A percentile compares a stretch with the other conserved stretches of the same genome.
Evolutionary conservation across 192 early-diverging fungal species (phyloP).

Genomic region (Mortierella claussenii): DNA sequence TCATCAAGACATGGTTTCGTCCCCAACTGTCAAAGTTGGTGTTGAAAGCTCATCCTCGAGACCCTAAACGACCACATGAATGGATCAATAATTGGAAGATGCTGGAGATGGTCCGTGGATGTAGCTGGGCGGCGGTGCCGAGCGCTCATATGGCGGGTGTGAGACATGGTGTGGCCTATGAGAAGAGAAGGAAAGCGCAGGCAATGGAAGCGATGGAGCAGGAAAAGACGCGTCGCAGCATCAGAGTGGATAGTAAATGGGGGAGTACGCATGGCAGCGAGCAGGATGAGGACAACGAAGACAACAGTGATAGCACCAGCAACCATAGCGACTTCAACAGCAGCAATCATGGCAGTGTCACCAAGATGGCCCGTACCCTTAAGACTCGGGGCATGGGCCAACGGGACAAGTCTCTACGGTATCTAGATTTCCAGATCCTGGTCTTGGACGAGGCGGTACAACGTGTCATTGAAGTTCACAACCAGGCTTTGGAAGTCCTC

Average conservation of each 20-base stretch:
- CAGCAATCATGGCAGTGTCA: no score
- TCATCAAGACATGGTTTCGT: neutral
- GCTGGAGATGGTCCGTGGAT: neutral
- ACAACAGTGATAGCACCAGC: neutral
- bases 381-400: neutral
- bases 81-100: neutral
- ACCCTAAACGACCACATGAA: neutral
- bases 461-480: slow-evolving; percentile 1
- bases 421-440: neutral
- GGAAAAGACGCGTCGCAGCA: no score
- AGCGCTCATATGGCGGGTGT: no score
- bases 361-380: no score
- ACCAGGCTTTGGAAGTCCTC: neutral
- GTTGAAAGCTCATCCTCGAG: neutral
- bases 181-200: no score
- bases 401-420: neutral
- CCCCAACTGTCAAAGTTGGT: neutral
- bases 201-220: no score
- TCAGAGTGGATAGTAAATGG: no score
- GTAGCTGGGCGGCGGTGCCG: neutral
- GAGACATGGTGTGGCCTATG: no score
- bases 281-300: neutral
- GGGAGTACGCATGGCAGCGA: neutral
- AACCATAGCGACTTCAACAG: neutral
- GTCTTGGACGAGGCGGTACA: neutral